phyloP scores from a whole-genome alignment of 2,329 filamentous ascomycete species.

The Penicillium verrucosum region DNA sequence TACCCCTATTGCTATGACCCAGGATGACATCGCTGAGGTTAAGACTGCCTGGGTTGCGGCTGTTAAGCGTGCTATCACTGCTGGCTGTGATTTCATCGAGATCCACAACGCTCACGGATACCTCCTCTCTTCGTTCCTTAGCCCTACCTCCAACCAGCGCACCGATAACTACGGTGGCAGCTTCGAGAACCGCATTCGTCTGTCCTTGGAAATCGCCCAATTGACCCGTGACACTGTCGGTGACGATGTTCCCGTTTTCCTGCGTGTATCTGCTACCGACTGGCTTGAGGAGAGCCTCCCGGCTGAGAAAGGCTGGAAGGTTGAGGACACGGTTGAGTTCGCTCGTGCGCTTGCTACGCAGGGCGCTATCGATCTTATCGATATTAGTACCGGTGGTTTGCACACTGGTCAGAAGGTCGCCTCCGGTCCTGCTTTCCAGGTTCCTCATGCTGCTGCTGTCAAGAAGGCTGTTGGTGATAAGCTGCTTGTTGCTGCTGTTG shows the following conservation, averaged over 20 bases:
- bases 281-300: conserved; percentile 64
- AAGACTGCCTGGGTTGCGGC: conserved; percentile 62
- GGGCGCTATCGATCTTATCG: conserved; percentile 74
- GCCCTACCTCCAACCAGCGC: conserved; percentile 65
- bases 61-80: conserved; percentile 59
- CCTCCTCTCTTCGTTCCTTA: conserved; percentile 67
- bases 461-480: conserved; percentile 70
- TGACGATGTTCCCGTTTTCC: conserved; percentile 65
- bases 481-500: conserved; percentile 71
- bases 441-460: conserved; percentile 66
- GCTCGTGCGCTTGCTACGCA: conserved; percentile 64
- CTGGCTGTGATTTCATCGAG: conserved; percentile 74
- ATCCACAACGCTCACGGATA: conserved; percentile 79
- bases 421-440: conserved; percentile 66
- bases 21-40: conserved; percentile 64
- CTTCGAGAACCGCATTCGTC: conserved; percentile 62
- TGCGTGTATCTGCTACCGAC: conserved; percentile 70
- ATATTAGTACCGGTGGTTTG: conserved; percentile 75
- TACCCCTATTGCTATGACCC: conserved; percentile 65
- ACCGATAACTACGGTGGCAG: conserved; percentile 55
- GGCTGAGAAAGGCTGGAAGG: conserved; percentile 65
- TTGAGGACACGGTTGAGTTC: conserved; percentile 62
- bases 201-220: conserved; percentile 66
- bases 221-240: conserved; percentile 62
- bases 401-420: conserved; percentile 48